These are phyloP conservation scores for Bromus sterilis DNA, from an alignment of 176 grass and related monocot genomes.

Conservation along the genomic window DNA sequence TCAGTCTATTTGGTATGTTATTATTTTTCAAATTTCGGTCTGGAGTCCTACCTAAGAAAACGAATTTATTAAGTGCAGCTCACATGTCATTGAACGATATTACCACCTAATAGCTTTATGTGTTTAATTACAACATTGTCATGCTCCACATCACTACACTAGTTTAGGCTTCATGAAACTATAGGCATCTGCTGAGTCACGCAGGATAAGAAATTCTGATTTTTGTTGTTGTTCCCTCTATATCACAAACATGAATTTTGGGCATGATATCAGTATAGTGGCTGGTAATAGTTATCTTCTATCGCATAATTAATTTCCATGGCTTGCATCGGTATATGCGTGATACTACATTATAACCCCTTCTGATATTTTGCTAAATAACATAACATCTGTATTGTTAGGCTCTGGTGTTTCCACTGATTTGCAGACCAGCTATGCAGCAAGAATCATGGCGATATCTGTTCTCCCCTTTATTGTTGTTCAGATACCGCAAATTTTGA, in stretches of 20 bases:
- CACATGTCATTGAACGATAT: not conserved
- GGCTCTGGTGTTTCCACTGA: constrained; percentile 84
- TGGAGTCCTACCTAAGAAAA: not conserved
- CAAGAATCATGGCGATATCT: constrained; percentile 86
- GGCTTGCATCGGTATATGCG: not conserved
- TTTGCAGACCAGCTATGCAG: constrained; percentile 66
- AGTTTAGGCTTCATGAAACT: not conserved
- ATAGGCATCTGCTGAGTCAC: not conserved
- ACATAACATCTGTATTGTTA: constrained; percentile 20
- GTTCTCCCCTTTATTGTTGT: constrained; percentile 84
- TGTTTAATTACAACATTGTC: not conserved
- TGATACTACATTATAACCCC: not conserved
- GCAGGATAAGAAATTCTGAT: not conserved
- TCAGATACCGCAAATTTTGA: constrained; percentile 70
- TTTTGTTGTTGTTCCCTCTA: not conserved
- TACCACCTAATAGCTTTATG: not conserved
- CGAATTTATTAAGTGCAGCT: not conserved
- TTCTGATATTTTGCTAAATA: constrained; percentile 13
- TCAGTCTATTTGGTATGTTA: constrained; percentile 57
- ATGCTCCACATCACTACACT: not conserved
- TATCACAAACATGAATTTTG: not conserved
- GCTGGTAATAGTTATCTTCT: not conserved
- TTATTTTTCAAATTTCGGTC: not conserved
- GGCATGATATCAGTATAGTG: not conserved
- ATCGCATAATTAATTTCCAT: not conserved